Evolutionary conservation across 2,329 filamentous ascomycete genomes (phyloP).

Genomic region (Fusarium sublunatum): DNA sequence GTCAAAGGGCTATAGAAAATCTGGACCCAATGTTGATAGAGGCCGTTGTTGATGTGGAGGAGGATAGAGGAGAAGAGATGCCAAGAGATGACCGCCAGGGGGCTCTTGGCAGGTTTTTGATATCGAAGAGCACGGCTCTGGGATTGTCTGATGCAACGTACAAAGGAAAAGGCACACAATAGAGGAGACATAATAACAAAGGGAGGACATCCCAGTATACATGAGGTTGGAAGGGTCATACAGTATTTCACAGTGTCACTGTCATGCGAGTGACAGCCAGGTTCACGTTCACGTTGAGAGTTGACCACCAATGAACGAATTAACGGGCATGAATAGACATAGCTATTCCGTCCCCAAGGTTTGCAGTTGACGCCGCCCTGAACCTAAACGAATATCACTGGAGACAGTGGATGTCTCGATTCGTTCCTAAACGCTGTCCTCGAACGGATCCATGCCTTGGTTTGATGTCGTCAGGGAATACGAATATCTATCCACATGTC

Average conservation of each 20-base stretch:
- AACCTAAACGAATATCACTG: slow-evolving; percentile 24
- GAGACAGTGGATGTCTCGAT: slow-evolving; percentile 30
- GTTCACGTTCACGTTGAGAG: not conserved
- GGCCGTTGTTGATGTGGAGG: slow-evolving; percentile 19
- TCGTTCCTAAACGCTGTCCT: slow-evolving; percentile 7
- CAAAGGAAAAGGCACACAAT: slow-evolving; percentile 1
- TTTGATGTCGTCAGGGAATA: not conserved
- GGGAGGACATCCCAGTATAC: slow-evolving; percentile 7
- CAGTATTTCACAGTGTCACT: slow-evolving; percentile 38
- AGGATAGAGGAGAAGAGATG: slow-evolving; percentile 26
- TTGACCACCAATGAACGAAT: slow-evolving; percentile 1
- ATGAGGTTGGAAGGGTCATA: slow-evolving; percentile 16
- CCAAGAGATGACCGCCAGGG: slow-evolving; percentile 39
- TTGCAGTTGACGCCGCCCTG: slow-evolving; percentile 13
- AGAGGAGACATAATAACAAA: slow-evolving; percentile 5
- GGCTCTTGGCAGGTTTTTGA: slow-evolving; percentile 30
- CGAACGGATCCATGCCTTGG: not conserved
- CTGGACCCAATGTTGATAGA: slow-evolving; percentile 16
- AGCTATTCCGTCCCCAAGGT: not conserved
- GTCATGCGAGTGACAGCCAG: slow-evolving; percentile 20
- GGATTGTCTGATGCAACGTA: slow-evolving; percentile 2
- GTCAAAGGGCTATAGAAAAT: slow-evolving; percentile 6
- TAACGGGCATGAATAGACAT: not conserved
- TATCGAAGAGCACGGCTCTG: slow-evolving; percentile 12
- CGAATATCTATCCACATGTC: not conserved